Evolutionary conservation across 1,284 basidiomycete species (phyloP), one percentile per base, ranked within the genome.

Genomic region (Ustilago hordei): DNA sequence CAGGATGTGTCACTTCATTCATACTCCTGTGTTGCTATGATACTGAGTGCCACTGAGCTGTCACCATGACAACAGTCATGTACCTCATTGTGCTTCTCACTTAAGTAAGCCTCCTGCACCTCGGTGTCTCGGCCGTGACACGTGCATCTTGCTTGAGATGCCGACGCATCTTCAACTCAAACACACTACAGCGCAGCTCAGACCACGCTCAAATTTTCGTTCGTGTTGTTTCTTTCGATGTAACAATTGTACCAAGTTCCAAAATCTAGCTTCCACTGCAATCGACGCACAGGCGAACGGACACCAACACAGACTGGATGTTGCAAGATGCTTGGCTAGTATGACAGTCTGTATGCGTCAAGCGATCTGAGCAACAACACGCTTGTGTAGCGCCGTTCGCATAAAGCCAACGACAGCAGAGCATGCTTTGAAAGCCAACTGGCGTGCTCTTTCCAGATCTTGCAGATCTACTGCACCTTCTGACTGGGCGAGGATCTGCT

Each of bases 401-500:
- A 66, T 63, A 19, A 74, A 73, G 0, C 28, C 54, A n/a, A 73
- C 41, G 23, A 68, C 52, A 6, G 64, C 62, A 38, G 64, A 68
- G 58, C 61, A 61, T 8, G 61, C 70, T 8, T 55, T 67, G 55
- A 55, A 53, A 45, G 62, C 64, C 34, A 73, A 62, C 50, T 68
- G 48, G 6, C 65, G 64, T 3, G 70, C 70, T 5, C 62, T 57
- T 36, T 61, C 32, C 43, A 78, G 48, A 56, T 78, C 70, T 23
- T 67, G 55, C 35, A 74, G 23, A 34, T 73, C 66, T 17, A 78
- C 67, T 0, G 60, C 63, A 9, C 75, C 75, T 9, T 69, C 67
- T 45, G 70, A 70, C 53, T 78, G 70, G 12, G 75, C 70, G 34
- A 70, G 23, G 23, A 78, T 59, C 60, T 78, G 75, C 13, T 78